These are phyloP conservation scores for Saposhnikovia divaricata DNA, from an alignment of 129 eudicot species.

Conservation along the genomic window DNA sequence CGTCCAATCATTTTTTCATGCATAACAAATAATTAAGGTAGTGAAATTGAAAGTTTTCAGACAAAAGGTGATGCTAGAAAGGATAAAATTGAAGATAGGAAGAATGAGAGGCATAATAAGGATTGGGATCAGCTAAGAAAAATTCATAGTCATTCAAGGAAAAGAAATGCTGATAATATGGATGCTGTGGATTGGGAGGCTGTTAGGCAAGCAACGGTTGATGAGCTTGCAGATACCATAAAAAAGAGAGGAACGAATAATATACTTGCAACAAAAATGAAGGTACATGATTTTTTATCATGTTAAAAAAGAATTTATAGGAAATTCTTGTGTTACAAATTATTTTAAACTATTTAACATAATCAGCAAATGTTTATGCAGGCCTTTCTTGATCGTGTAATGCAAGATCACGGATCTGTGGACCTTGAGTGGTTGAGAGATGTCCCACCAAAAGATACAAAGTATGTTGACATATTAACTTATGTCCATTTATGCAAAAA, in stretches of 20 bases:
- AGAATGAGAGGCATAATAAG: conserved; percentile 14
- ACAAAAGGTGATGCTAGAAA: conserved; percentile 16
- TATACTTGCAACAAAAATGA: conserved; percentile 42
- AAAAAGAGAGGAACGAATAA: conserved; percentile 46
- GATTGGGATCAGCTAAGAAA: conserved; percentile 58
- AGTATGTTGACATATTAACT: conserved; percentile 31
- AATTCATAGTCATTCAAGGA: conserved; percentile 7
- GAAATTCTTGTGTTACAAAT: not conserved
- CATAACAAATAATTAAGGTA: not conserved
- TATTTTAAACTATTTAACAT: not conserved
- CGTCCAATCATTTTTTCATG: too few relatives aligned
- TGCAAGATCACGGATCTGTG: conserved; percentile 51
- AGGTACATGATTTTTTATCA: conserved; percentile 24
- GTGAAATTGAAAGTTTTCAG: conserved; percentile 3
- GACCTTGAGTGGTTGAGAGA: conserved; percentile 85
- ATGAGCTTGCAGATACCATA: conserved; percentile 40
- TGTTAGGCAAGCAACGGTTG: conserved; percentile 35
- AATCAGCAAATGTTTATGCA: conserved; percentile 15
- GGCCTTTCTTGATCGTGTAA: conserved; percentile 51
- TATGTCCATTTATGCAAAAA: not conserved
- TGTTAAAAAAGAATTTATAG: not conserved
- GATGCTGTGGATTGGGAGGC: conserved; percentile 76
- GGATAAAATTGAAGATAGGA: conserved; percentile 18
- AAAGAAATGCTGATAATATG: conserved; percentile 16
- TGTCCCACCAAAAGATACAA: conserved; percentile 58